Evolutionary conservation across 2,329 filamentous ascomycete species (phyloP), one percentile per base, ranked within the genome.

Genomic region (Pestalotiopsis sp.): DNA sequence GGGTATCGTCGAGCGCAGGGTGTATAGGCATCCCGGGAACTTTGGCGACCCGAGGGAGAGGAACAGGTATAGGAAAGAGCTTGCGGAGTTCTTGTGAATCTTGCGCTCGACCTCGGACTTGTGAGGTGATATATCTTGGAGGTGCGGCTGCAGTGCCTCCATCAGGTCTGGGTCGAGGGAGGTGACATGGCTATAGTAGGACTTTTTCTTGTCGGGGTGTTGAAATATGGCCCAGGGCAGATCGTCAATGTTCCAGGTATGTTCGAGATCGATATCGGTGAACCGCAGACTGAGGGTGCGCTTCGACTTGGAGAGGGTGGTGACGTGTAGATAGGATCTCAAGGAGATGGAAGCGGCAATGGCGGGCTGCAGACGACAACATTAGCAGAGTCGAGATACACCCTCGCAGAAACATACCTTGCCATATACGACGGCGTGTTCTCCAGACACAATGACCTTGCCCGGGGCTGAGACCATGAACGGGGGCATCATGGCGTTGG

Each of bases 381-480:
- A 36, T 60, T 41, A 23, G 38, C 23, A 64, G 31, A 20, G 41
- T 49, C n/a, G 13, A 52, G 20, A 20, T 9, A 9, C 20, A 23
- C 45, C 17, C 38, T 27, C 41, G 4, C 12, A 23, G 31, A 12
- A 31, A 23, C 82, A 67, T 83, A 93, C 92, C 88, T 98, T 98
- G 77, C 95, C 95, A 78, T 99, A 90, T 23, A 99, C 96, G n/a
- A 98, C 96, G 2, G 96, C 93, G 83, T 99, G 96, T 81, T 99
- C 96, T 73, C 96, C 96, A 82, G 95, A 98, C 66, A 98, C 93
- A 79, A 99, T 99, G 77, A 98, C 96, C 80, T 99, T 99, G 72
- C 95, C 97, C 0, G 96, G 96, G 2, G 97, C 95, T 17, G 96
- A 98, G 68, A 98, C 95, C 93, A 99, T 97, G 79, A 99, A 99